Conservation (phyloP, 306 rosid genomes). For the Abrus precatorius region DNA sequence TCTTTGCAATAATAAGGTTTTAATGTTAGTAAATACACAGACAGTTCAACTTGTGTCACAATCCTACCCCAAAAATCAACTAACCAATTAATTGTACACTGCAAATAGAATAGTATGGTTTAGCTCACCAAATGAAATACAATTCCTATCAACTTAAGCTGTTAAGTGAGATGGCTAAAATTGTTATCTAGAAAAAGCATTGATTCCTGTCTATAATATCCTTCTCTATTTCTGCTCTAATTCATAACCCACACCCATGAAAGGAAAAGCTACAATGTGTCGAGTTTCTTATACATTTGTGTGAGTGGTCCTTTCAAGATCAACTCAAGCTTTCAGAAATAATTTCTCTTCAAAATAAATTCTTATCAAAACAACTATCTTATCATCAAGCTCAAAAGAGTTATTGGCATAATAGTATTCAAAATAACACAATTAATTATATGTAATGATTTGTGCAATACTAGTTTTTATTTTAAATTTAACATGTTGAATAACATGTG, state of each 20-base stretch:
- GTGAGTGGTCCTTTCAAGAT: neutral
- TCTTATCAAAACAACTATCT: constrained; percentile 18
- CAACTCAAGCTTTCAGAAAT: constrained; percentile 3
- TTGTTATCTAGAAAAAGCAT: constrained; percentile 5
- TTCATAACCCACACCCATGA: neutral
- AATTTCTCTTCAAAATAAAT: neutral
- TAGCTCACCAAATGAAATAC: constrained; percentile 29
- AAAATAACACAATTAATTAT: too few relatives aligned
- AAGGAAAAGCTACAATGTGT: neutral
- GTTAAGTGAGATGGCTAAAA: constrained; percentile 1
- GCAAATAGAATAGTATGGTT: constrained; percentile 25
- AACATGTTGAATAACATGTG: too few relatives aligned
- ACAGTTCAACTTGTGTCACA: constrained; percentile 29
- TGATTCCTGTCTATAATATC: constrained; percentile 16
- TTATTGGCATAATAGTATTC: too few relatives aligned
- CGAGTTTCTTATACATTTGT: neutral
- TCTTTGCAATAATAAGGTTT: constrained; percentile 25
- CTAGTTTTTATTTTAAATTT: too few relatives aligned
- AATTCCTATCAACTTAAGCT: neutral
- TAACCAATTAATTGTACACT: neutral
- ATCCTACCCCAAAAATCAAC: constrained; percentile 34
- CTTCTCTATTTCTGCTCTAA: neutral
- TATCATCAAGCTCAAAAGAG: neutral
- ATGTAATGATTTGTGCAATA: neutral
- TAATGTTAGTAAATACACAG: constrained; percentile 28